These are phyloP conservation scores for Phytophthora crassamura DNA, from an alignment of 352 stramenopile species.

Conservation along the genomic window DNA sequence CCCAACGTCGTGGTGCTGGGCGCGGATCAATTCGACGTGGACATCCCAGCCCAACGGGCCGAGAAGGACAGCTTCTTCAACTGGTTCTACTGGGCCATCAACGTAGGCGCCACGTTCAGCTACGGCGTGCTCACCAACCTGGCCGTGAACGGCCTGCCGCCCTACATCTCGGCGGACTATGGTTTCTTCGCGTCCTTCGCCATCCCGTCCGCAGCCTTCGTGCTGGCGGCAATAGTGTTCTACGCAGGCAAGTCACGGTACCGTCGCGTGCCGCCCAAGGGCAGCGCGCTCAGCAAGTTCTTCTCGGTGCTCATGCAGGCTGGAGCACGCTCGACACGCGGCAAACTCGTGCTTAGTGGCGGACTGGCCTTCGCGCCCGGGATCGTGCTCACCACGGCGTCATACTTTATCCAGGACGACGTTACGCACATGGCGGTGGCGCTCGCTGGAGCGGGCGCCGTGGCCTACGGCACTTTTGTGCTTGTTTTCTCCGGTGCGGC, in stretches of 20 bases:
- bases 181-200: constrained; percentile 91
- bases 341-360: constrained; percentile 80
- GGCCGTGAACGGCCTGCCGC: constrained; percentile 88
- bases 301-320: constrained; percentile 75
- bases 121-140: constrained; percentile 92
- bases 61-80: constrained; percentile 94
- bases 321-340: constrained; percentile 53
- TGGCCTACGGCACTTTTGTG: constrained; percentile 77
- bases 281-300: constrained; percentile 77
- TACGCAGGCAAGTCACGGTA: constrained; percentile 72
- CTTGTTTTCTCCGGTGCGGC: constrained; percentile 66
- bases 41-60: constrained; percentile 63
- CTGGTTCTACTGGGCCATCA: constrained; percentile 95
- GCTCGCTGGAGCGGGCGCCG: constrained; percentile 51
- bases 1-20: constrained; percentile 80
- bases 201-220: constrained; percentile 85
- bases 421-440: constrained; percentile 67
- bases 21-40: constrained; percentile 84
- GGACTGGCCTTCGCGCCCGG: constrained; percentile 72
- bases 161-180: constrained; percentile 80
- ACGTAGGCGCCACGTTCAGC: constrained; percentile 91
- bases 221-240: constrained; percentile 84
- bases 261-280: constrained; percentile 73
- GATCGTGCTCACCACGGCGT: constrained; percentile 79
- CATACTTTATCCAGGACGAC: constrained; percentile 78